Base-by-base conservation (phyloP, 768 basidiomycete genomes). In the Pholiota microspora region DNA sequence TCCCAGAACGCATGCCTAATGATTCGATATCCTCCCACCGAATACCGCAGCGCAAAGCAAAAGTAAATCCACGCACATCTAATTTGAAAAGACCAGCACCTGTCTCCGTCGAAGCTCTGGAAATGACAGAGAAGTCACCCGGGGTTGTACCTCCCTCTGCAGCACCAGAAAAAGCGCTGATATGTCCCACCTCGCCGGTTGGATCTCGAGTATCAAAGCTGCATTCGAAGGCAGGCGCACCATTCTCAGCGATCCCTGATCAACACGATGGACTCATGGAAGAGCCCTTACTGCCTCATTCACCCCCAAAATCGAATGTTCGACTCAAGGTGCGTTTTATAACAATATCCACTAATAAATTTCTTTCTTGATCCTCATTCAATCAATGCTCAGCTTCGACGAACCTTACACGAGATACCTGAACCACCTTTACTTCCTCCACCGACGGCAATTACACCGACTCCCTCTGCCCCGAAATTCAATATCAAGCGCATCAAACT, bases 401-500 rank as follows among this genome's bases (percentile, higher is more conserved):
- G 21, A 6, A 38, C 12, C 29, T 42, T 42, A 21, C 16, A 16
- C 7, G 40, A 42, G 24, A 32, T 38, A 27, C 49, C 10, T n/a
- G 36, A 31, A 36, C 27, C 54, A 12, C 56, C 40, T 2, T 4
- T 21, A 28, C 16, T 49, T 16, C n/a, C 16, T 24, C 48, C 56
- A 8, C 23, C 34, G 15, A 2, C 48, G 10, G 40, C 21, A 7
- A 23, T 23, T 3, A 36, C 45, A 6, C 48, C 55, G 4, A 44
- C 40, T 15, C 23, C 27, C n/a, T 29, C 42, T 29, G 57, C 58
- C n/a, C 42, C 28, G 29, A 42, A 42, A 42, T 23, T 42, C 16
- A 42, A 21, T 16, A 77, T 90, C 54, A 84, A 80, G 64, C 83
- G 89, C 49, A 75, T 91, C 45, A 82, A 78, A 61, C 74, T 88